Evolutionary conservation across 2,329 filamentous ascomycete genomes (phyloP), one percentile per base, ranked within the genome.

Genomic region (Monascus ruber): DNA sequence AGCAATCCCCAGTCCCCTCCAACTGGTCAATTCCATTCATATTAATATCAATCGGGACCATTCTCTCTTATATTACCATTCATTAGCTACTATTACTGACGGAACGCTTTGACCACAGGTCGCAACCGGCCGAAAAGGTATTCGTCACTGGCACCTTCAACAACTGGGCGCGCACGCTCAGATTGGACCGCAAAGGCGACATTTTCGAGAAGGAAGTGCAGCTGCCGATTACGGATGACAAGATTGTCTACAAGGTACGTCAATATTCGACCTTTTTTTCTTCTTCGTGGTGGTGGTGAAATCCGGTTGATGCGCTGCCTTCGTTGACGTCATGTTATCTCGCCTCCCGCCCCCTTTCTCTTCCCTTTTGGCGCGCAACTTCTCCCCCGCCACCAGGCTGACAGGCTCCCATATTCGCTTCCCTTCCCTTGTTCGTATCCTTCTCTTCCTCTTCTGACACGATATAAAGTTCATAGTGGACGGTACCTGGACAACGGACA

Each of bases 81-180:
- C n/a, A n/a, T n/a, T 17, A 17, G 17, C 17, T 17, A 9, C 33
- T 41, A 41, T 46, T 39, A 47, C 56, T 60, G 47, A 59, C 55
- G 41, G 46, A 42, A 47, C 37, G 44, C 44, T 42, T 55, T 45
- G 45, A 52, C 46, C 56, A 51, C 66, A 95, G 89, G 89, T 78
- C 82, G 59, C 81, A 91, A 62, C 71, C 79, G 53, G 88, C 84
- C 59, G 74, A 80, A 51, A 83, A 93, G 60, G 89, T 96, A 62
- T 89, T 83, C 65, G 91, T 96, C 53, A 96, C 89, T 32, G 91
- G 91, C 60, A 89, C 85, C 47, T 96, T 96, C 60, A 89, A 96
- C 67, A 76, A 85, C 68, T 98, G 91, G 91, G 74, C 76, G 50
- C 89, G 91, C 72, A 86, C 79, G 41, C 77, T 89, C 62, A 77